A percentile compares a stretch with the other conserved stretches of the same genome.
phyloP scores from a whole-genome alignment of 345 rosid species.

The Syzygium jambos region DNA sequence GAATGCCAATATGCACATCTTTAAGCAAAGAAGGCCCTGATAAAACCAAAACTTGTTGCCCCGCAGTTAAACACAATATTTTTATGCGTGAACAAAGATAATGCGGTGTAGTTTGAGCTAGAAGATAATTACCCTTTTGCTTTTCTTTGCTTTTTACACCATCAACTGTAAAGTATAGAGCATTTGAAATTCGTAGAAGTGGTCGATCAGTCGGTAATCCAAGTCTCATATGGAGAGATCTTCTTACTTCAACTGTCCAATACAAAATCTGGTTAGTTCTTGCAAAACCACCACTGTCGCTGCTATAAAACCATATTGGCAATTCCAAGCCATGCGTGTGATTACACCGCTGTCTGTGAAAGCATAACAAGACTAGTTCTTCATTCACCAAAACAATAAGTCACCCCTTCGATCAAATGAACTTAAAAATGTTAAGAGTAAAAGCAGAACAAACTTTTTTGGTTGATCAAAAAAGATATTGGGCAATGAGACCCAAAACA shows the following conservation, averaged over 20 bases:
- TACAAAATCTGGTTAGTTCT: not conserved
- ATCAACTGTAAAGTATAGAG: constrained; percentile 36
- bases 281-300: not conserved
- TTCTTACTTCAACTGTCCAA: constrained; percentile 68
- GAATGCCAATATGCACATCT: constrained; percentile 82
- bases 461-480: not conserved
- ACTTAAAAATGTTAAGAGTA: not conserved
- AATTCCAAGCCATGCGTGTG: not conserved
- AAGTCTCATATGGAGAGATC: constrained; percentile 61
- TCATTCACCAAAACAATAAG: not conserved
- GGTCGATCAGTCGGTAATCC: constrained; percentile 87
- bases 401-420: not conserved
- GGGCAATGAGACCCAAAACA: not conserved
- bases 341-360: not conserved
- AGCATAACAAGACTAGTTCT: not conserved
- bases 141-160: constrained; percentile 22
- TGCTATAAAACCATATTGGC: not conserved
- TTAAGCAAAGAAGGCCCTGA: constrained; percentile 58
- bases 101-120: not conserved
- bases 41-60: not conserved
- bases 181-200: constrained; percentile 75
- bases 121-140: constrained; percentile 40
- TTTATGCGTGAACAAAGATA: not conserved
- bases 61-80: not conserved
- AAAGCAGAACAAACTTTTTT: not conserved